Evolutionary conservation across 139 green algal species (phyloP), one percentile per base, ranked within the genome.

Genomic region (Raphidocelis subcapitata): DNA sequence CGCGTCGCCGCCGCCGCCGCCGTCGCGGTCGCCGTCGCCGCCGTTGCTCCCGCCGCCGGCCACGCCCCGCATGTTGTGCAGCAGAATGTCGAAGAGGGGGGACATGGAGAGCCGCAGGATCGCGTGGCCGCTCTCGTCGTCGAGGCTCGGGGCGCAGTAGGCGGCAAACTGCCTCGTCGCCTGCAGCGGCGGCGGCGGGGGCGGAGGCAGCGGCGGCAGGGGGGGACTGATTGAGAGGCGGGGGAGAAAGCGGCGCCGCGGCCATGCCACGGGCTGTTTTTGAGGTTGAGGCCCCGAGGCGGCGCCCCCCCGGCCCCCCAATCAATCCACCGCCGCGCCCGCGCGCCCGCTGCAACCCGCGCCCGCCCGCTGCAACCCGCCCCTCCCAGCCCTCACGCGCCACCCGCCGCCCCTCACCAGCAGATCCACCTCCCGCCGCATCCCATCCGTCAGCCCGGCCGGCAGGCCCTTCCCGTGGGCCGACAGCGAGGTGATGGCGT

Each of bases 51-150:
- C 12, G 41, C 41, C 41, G 12, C 8, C 41, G 41, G 41, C 12
- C 8, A 49, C 41, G 41, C 28, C 37, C 41, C 77, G 57, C 88
- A 94, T 93, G 74, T 85, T 84, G 20, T 52, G 52, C 21, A 89
- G 65, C 63, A 94, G 70, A 5, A 72, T 79, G 37, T 84, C 36
- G 44, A 91, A 71, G 64, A 94, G 78, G 16, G 77, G 67, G 0
- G 84, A 86, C 76, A 92, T 90, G 76, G 76, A 81, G 33, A 94
- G 84, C 5, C 83, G 64, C 51, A 93, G 73, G 29, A 92, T 65
- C 51, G 81, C 60, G 36, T 79, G 31, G 46, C 70, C 77, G 79
- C 85, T 61, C 46, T 72, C 59, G 65, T 76, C 72, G 21, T 35
- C 37, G 47, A 85, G 47, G 3, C 37, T 65, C 0, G 88, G 88